These are phyloP conservation scores for Phytophthora sp. DNA, from an alignment of 352 stramenopile genomes.

Conservation along the genomic window DNA sequence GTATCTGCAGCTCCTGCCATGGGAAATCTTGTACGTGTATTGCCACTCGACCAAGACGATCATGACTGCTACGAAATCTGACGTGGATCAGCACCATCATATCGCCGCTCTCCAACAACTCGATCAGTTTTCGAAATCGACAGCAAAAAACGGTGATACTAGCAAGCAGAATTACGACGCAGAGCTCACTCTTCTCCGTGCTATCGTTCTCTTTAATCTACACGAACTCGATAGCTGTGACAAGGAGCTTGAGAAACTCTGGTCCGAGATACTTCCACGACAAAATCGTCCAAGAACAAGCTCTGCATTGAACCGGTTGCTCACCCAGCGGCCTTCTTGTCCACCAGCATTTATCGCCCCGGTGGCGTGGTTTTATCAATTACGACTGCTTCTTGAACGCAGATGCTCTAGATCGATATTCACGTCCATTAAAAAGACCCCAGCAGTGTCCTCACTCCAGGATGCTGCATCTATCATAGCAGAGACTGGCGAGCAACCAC, in stretches of 20 bases:
- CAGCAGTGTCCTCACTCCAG: not conserved
- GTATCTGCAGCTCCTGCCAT: conserved; percentile 41
- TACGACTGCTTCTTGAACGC: conserved; percentile 41
- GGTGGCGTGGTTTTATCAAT: conserved; percentile 46
- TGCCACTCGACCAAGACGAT: conserved; percentile 30
- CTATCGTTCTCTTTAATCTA: conserved; percentile 47
- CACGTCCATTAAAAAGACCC: conserved; percentile 1
- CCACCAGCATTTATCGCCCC: conserved; percentile 35
- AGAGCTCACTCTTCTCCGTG: conserved; percentile 43
- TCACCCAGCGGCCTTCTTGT: conserved; percentile 3
- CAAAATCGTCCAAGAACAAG: conserved; percentile 15
- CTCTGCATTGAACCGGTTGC: conserved; percentile 11
- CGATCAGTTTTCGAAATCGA: conserved; percentile 3
- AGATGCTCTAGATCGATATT: conserved; percentile 22
- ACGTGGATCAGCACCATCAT: conserved; percentile 15
- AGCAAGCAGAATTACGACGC: conserved; percentile 7
- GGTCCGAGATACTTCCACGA: conserved; percentile 23
- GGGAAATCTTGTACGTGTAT: conserved; percentile 50
- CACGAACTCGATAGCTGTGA: conserved; percentile 24
- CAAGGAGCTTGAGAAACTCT: conserved; percentile 36
- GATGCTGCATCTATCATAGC: conserved; percentile 5
- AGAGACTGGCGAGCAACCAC: conserved; percentile 8
- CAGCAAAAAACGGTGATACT: not conserved
- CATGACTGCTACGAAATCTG: not conserved
- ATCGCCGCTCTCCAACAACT: conserved; percentile 22